These are phyloP conservation scores for Ziziphus jujuba DNA, from an alignment of 306 rosid genomes.

Conservation along the genomic window DNA sequence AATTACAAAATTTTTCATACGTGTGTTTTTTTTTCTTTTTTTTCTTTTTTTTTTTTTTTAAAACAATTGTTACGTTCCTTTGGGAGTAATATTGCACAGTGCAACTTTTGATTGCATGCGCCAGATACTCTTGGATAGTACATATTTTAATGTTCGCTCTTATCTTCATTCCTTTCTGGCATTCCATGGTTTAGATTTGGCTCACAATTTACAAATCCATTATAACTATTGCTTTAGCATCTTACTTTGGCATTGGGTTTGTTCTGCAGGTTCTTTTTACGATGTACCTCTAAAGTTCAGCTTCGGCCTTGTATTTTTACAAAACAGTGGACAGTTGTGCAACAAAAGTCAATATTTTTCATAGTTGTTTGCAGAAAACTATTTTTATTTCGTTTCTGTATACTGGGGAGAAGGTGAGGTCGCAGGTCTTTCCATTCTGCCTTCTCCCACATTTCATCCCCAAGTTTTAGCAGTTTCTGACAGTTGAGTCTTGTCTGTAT, in stretches of 20 bases:
- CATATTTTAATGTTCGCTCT: not conserved
- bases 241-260: not conserved
- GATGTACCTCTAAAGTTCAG: slow-evolving; percentile 15
- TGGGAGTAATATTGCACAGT: no score
- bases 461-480: slow-evolving; percentile 5
- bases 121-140: not conserved
- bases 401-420: slow-evolving; percentile 35
- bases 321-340: slow-evolving; percentile 13
- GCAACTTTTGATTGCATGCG: not conserved
- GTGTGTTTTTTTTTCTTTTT: no score
- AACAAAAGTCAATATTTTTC: slow-evolving; percentile 3
- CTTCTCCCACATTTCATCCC: slow-evolving; percentile 31
- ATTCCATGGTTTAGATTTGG: not conserved
- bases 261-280: slow-evolving; percentile 42
- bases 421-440: slow-evolving; percentile 54
- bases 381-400: slow-evolving; percentile 2
- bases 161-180: not conserved
- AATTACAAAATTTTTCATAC: no score
- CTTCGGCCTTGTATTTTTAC: slow-evolving; percentile 8
- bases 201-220: no score
- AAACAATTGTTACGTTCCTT: no score
- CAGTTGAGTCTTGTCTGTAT: slow-evolving; percentile 19
- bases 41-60: no score
- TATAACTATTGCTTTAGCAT: no score
- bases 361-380: slow-evolving; percentile 20